These are phyloP conservation scores for Dendrostoma leiphaemia DNA, from an alignment of 2,329 filamentous ascomycete species.

Conservation along the genomic window DNA sequence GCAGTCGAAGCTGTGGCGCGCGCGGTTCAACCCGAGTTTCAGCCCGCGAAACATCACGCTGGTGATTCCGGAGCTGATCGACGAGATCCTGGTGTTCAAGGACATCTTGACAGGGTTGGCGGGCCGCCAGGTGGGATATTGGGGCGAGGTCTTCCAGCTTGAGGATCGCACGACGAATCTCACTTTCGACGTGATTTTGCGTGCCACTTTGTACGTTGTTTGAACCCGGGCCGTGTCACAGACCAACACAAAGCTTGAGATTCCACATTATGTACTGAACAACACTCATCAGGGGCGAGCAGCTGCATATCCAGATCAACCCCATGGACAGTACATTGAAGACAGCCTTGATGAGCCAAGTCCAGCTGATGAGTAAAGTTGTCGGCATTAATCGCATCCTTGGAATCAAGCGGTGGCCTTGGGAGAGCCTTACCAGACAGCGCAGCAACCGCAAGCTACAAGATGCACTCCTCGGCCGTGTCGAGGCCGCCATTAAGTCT, in stretches of 20 bases:
- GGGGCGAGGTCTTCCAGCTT: constrained; percentile 4
- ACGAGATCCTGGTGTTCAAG: constrained; percentile 16
- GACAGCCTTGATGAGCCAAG: background rate
- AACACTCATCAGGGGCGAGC: background rate
- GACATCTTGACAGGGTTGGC: constrained; percentile 2
- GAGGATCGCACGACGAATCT: constrained; percentile 6
- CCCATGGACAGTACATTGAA: background rate
- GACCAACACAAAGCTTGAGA: no score
- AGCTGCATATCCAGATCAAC: background rate
- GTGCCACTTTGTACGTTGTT: constrained; percentile 27
- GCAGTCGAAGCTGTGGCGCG: constrained; percentile 14
- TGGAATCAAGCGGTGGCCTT: no score
- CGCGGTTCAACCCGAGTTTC: constrained; percentile 11
- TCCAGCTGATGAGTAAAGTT: background rate
- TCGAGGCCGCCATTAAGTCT: no score
- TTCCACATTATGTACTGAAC: no score
- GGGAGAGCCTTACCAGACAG: no score
- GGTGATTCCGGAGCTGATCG: constrained; percentile 27
- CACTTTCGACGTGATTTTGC: constrained; percentile 25
- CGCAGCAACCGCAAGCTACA: no score
- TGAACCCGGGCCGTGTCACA: no score
- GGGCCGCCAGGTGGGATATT: background rate
- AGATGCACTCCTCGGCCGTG: no score
- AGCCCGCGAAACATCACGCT: constrained; percentile 30
- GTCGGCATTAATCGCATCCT: no score